Evolutionary conservation across 768 basidiomycete species (phyloP).

Genomic region (Epithele typhae): DNA sequence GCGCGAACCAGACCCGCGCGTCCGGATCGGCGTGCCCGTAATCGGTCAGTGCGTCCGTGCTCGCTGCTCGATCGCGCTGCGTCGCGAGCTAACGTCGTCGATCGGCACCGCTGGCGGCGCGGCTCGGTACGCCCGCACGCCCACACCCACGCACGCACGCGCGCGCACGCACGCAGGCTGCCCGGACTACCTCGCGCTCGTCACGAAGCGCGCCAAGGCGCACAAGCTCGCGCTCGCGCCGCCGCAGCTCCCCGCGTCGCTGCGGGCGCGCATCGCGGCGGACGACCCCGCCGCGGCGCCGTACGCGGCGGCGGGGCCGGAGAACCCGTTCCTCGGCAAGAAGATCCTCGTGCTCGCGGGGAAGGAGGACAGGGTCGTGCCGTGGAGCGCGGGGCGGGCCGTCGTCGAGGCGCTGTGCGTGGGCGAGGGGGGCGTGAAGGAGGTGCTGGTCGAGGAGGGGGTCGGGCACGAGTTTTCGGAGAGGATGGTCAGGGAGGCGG

Average conservation of each 20-base stretch:
- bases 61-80: too few relatives aligned
- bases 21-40: conserved; percentile 41
- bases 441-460: conserved; percentile 47
- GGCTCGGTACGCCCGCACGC: too few relatives aligned
- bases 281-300: conserved; percentile 43
- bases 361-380: conserved; percentile 59
- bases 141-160: not conserved
- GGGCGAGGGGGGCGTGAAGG: conserved; percentile 50
- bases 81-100: too few relatives aligned
- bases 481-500: conserved; percentile 52
- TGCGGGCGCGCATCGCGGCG: conserved; percentile 42
- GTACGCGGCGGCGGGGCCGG: conserved; percentile 31
- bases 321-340: conserved; percentile 67
- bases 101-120: too few relatives aligned
- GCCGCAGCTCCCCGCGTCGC: conserved; percentile 53
- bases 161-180: conserved; percentile 40
- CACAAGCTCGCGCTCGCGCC: conserved; percentile 40
- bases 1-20: conserved; percentile 41
- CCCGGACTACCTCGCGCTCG: conserved; percentile 59
- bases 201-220: conserved; percentile 49
- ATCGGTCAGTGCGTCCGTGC: conserved; percentile 17
- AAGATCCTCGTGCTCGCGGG: conserved; percentile 72
- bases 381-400: conserved; percentile 49
- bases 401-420: conserved; percentile 57
- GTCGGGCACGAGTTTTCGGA: conserved; percentile 61